phyloP scores from a whole-genome alignment of 768 basidiomycete genomes.

The Botryobasidium botryosum region DNA sequence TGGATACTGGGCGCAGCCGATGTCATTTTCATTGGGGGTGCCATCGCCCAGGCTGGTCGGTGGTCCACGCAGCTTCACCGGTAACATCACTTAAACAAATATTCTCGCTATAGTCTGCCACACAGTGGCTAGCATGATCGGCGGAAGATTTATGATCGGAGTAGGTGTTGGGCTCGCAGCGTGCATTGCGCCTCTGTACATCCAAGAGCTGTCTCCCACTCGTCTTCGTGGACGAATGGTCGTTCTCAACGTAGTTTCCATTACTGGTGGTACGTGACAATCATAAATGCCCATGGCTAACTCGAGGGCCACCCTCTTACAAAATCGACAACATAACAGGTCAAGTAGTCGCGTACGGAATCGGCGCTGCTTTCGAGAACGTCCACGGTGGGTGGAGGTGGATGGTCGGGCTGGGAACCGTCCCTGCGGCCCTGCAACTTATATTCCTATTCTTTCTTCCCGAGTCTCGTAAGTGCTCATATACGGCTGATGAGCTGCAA shows the following conservation, averaged over 20 bases:
- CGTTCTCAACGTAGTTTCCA: slow-evolving; percentile 65
- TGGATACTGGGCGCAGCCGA: slow-evolving; percentile 50
- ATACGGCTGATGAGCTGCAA: not conserved
- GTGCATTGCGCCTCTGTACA: slow-evolving; percentile 66
- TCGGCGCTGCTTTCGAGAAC: slow-evolving; percentile 47
- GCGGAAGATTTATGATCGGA: slow-evolving; percentile 58
- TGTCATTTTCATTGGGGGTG: slow-evolving; percentile 57
- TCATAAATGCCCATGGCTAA: not conserved
- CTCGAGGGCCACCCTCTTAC: too few species aligned
- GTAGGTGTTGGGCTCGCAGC: slow-evolving; percentile 58
- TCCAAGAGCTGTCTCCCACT: slow-evolving; percentile 69
- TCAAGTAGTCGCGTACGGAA: slow-evolving; percentile 64
- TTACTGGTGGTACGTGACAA: slow-evolving; percentile 37
- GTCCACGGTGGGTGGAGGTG: slow-evolving; percentile 55
- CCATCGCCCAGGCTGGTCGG: slow-evolving; percentile 39
- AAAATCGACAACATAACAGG: not conserved
- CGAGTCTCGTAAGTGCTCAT: slow-evolving; percentile 48
- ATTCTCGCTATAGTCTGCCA: too few species aligned
- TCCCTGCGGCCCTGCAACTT: slow-evolving; percentile 51
- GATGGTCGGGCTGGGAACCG: slow-evolving; percentile 64
- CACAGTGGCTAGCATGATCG: slow-evolving; percentile 57
- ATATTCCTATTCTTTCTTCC: slow-evolving; percentile 46
- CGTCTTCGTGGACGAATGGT: slow-evolving; percentile 54
- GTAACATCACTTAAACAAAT: too few species aligned
- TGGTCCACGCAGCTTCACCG: slow-evolving; percentile 15